Percentiles rank a stretch among this genome's conserved stretches.
These are phyloP conservation scores for Cryptococcus hybrid DNA, from an alignment of 1,284 basidiomycete species.

Conservation along the genomic window DNA sequence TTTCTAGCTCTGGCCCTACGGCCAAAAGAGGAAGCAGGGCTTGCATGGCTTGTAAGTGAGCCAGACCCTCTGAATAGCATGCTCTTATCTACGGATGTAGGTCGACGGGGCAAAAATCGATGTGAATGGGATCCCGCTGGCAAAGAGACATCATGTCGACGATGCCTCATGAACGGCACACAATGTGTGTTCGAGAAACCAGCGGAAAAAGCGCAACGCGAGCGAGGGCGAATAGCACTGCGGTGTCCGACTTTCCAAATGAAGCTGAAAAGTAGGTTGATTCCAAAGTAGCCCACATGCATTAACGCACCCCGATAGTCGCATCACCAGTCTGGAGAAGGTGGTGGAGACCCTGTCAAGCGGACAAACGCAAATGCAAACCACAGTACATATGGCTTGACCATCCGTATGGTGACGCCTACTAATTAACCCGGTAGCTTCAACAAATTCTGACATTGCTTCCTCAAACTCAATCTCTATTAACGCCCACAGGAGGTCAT, in stretches of 20 bases:
- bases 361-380: constrained; percentile 47
- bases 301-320: constrained; percentile 9
- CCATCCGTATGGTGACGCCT: background rate
- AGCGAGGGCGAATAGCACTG: constrained; percentile 17
- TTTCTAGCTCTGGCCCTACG: constrained; percentile 17
- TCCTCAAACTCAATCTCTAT: constrained; percentile 20
- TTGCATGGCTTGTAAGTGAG: constrained; percentile 45
- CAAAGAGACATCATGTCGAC: constrained; percentile 58
- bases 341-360: constrained; percentile 39
- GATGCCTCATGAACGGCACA: constrained; percentile 78
- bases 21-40: constrained; percentile 47
- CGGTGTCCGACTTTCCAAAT: constrained; percentile 58
- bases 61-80: background rate
- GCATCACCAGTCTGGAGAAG: constrained; percentile 39
- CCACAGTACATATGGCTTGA: constrained; percentile 18
- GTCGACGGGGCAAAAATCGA: constrained; percentile 87
- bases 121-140: constrained; percentile 70
- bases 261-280: constrained; percentile 49
- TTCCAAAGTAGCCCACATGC: background rate
- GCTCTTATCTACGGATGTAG: constrained; percentile 14
- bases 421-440: constrained; percentile 20
- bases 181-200: constrained; percentile 89
- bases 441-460: constrained; percentile 42
- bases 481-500: constrained; percentile 18
- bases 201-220: constrained; percentile 24